Evolutionary conservation across 2,329 filamentous ascomycete species (phyloP).

Genomic region (Shiraia sp.): DNA sequence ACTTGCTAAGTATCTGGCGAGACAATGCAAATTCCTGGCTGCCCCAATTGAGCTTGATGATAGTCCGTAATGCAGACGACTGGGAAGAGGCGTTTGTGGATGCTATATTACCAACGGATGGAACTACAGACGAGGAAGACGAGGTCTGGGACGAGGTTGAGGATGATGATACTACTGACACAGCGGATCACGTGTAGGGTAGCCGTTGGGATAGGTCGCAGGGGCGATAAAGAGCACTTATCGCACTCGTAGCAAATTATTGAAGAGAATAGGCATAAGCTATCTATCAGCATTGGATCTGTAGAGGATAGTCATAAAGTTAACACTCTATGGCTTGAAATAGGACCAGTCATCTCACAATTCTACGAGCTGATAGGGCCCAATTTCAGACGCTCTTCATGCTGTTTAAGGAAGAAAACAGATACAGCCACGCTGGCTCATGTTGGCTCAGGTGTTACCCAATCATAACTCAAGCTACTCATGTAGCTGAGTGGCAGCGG

Average conservation of each 20-base stretch:
- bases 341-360: conserved; percentile 5
- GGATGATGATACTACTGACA: background rate
- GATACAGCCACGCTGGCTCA: conserved; percentile 6
- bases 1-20: background rate
- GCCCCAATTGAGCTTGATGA: background rate
- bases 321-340: background rate
- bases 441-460: conserved; percentile 7
- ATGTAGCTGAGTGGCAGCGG: conserved; percentile 1
- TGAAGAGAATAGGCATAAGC: no score
- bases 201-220: no score
- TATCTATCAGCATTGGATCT: no score
- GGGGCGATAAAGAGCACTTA: no score
- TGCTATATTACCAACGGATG: background rate
- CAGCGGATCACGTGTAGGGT: background rate
- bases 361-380: conserved; percentile 3
- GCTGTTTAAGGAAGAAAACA: conserved; percentile 2
- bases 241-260: no score
- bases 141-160: background rate
- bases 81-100: background rate
- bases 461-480: conserved; percentile 6
- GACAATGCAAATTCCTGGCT: background rate
- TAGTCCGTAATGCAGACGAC: background rate
- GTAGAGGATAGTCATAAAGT: no score
- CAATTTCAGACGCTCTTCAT: conserved; percentile 2
- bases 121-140: background rate